Evolutionary conservation across 129 eudicot species (phyloP), one percentile per base, ranked within the genome.

Genomic region (Helichrysum umbraculigerum): DNA sequence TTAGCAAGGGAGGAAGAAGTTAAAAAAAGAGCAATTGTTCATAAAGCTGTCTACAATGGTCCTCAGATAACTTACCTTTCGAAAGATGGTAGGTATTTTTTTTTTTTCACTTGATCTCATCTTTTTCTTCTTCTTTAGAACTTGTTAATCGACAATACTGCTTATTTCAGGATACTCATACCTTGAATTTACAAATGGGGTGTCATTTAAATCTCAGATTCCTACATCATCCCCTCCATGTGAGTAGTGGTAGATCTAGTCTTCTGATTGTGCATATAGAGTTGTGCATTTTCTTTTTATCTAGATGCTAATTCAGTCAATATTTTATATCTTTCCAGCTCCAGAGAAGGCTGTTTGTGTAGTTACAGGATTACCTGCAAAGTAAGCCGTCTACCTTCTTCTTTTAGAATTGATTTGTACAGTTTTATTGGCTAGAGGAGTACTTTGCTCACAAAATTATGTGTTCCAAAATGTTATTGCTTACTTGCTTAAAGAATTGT

Each of bases 1-100:
- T 81, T 94, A 73, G 98, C 98, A 51, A 91, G 96, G 86, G 98
- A 94, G 81, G 98, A 94, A 89, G 98, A 94, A 94, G 98, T 94
- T 66, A 94, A 94, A 78, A 94, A 94, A 77, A 84, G 93, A 86
- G 98, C 98, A 52, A 84, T 94, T 75, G 91, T 94, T 56, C 96
- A 94, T 74, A 94, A 94, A 88, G 93, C 88, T 71, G 89, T 88
- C 58, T 94, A 82, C 81, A 87, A 79, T 74, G 98, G 98, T 56
- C 98, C 98, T 72, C 96, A 91, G 81, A 91, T 90, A 85, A 90
- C 93, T 75, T 94, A 91, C 82, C 83, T 88, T 76, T 94, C 98
- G 44, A 94, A 72, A 88, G 77, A 87, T 71, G 98, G 98, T 77
- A 89, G 87, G 91, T 67, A 57, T 70, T 57, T 39, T 25, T 25